A percentile compares a stretch with the other conserved stretches of the same genome.
These are phyloP conservation scores for Cutaneotrichosporon sp. DNA, from an alignment of 1,284 basidiomycete species.

Conservation along the genomic window DNA sequence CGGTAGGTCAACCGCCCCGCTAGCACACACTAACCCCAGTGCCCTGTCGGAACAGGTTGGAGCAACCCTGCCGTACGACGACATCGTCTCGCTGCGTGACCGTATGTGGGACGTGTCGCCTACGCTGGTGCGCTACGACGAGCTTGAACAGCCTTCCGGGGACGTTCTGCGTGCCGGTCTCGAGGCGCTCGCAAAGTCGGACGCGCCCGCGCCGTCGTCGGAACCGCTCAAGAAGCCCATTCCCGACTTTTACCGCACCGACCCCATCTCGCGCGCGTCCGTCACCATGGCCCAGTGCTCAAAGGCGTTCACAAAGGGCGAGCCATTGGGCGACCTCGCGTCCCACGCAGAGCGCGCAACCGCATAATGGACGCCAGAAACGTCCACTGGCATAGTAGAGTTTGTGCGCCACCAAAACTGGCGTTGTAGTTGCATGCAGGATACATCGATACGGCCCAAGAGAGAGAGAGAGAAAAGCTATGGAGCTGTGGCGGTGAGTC, in stretches of 20 bases:
- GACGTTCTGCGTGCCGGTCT: slow-evolving; percentile 69
- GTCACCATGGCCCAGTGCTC: slow-evolving; percentile 50
- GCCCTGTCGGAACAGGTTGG: slow-evolving; percentile 88
- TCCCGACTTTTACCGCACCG: slow-evolving; percentile 90
- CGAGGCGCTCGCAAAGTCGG: slow-evolving; percentile 58
- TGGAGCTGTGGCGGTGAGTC: neutral
- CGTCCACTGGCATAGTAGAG: slow-evolving; percentile 1
- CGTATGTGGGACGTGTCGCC: slow-evolving; percentile 98
- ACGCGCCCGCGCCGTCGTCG: slow-evolving; percentile 48
- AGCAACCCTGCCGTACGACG: slow-evolving; percentile 80
- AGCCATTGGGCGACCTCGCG: slow-evolving; percentile 21
- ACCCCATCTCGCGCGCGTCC: slow-evolving; percentile 52
- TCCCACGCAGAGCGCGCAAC: slow-evolving; percentile 15
- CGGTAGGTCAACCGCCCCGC: slow-evolving; percentile 55
- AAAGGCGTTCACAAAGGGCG: slow-evolving; percentile 47
- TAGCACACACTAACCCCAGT: slow-evolving; percentile 41
- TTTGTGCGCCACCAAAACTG: neutral
- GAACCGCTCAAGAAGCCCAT: slow-evolving; percentile 74
- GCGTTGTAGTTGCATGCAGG: slow-evolving; percentile 22
- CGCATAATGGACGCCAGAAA: too few species aligned
- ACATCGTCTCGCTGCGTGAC: slow-evolving; percentile 78
- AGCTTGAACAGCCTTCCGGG: slow-evolving; percentile 68
- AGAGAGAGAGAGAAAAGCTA: neutral
- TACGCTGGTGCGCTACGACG: slow-evolving; percentile 80
- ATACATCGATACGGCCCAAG: slow-evolving; percentile 15